Base-by-base conservation (phyloP, 768 basidiomycete species). In the Pleurotus platypus region DNA sequence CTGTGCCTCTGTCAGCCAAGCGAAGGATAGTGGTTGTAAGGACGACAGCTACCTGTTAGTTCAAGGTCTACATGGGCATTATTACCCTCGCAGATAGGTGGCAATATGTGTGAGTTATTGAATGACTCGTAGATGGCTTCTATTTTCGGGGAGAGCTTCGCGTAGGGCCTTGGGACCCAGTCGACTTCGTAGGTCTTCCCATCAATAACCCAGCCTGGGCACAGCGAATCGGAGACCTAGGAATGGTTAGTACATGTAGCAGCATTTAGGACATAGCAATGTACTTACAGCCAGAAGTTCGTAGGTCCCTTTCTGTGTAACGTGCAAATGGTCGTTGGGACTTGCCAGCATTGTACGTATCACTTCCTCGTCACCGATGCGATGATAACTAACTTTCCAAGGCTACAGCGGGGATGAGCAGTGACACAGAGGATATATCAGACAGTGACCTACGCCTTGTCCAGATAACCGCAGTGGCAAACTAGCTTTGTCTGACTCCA, bases 381-480 rank as follows among this genome's bases (percentile, higher is more conserved):
- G 79, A 30, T 84, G 83, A 69, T 95, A 98, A 58, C 81, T 84
- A 46, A 99, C 68, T 12, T 73, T 78, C 96, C 96, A 99, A 5
- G 96, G 94, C 94, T 98, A 63, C 20, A 42, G 43, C 56, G 20
- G 56, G 53, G 49, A 54, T 60, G 15, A 16, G 39, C 47, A 49
- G 46, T n/a, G 15, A 15, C 7, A 60, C 46, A 5, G 7, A 42
- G 24, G 26, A n/a, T 15, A 43, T 35, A 38, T 18, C 54, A 46
- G 46, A 35, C 45, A 38, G 16, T 13, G 3, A 74, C 86, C 60
- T 70, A 96, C 95, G 48, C 86, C 89, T 68, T 95, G 90, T 4
- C 97, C 97, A 16, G 94, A 95, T 51, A 99, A 73, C 24, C 94
- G 82, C 42, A 98, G 72, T 39, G 94, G 94, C 9, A 98, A 77